Evolutionary conservation across 169 alveolate species (phyloP), one percentile per base, ranked within the genome.

Genomic region (Eimeria acervulina): DNA sequence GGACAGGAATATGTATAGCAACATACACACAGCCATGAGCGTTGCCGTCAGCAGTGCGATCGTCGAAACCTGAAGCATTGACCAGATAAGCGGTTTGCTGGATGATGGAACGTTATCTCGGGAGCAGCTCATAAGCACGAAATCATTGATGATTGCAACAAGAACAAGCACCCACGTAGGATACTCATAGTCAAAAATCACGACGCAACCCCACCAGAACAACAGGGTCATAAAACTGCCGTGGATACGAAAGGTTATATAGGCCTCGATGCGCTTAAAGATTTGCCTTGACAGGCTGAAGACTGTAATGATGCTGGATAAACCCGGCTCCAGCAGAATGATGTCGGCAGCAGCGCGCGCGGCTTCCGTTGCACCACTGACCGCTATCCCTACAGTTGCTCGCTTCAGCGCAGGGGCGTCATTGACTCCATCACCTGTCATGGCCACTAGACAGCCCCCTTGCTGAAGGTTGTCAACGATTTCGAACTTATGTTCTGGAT

Each of bases 331-430:
- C 51, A 98, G 94, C 94, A 98, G 96, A 38, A 98, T 97, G 42
- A 98, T 98, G 59, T 98, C 99, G 66, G 99, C 98, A 38, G 98
- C 99, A 59, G 98, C 98, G 95, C 98, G 98, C 7, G 99, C 99
- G 17, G 98, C 98, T 47, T 98, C 99, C 59, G 99, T 97, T 4
- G 97, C 98, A 38, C 99, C 99, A 66, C 97, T 98, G 98, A 98
- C 98, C 51, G 99, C 99, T 94, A 98, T 97, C 74, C 99, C 99
- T 5, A 98, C 98, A 96, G 98, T 98, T 59, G 99, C 99, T 88
- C 98, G 98, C 93, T 97, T 97, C 70, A 98, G 96, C 40, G 99
- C 99, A 85, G 99, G 99, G n/a, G 98, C 99, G 96, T 98, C 99
- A 95, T 98, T 98, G 33, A 99, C 98, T 68, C 99, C 99, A 96